Evolutionary conservation across 306 rosid genomes (phyloP).

Genomic region (Corylus avellana): DNA sequence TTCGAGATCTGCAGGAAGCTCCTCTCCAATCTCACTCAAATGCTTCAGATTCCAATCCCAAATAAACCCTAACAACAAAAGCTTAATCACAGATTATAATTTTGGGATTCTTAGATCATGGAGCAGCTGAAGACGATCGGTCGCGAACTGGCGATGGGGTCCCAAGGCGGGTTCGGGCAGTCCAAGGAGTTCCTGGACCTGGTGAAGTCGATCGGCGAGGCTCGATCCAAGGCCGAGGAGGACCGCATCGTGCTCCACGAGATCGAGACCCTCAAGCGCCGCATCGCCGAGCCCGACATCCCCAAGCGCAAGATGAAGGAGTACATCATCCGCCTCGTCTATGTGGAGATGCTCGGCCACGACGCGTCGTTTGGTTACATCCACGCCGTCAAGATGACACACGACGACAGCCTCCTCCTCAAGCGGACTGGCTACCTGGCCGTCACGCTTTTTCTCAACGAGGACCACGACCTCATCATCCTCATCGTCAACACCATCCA

Average conservation of each 20-base stretch:
- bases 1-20: not conserved
- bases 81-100: not conserved
- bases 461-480: conserved; percentile 85
- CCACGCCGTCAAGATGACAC: conserved; percentile 98
- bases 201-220: conserved; percentile 92
- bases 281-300: conserved; percentile 76
- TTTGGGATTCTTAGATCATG: conserved; percentile 32
- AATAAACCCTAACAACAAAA: not conserved
- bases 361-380: conserved; percentile 91
- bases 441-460: conserved; percentile 80
- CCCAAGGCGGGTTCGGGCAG: conserved; percentile 95
- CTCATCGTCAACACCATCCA: conserved; percentile 94
- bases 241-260: conserved; percentile 87
- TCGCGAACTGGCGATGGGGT: conserved; percentile 95
- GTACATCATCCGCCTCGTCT: conserved; percentile 81
- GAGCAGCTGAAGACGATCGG: conserved; percentile 93
- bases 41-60: not conserved
- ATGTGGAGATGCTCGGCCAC: conserved; percentile 94
- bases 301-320: conserved; percentile 98
- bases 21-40: not conserved
- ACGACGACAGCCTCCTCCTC: conserved; percentile 64
- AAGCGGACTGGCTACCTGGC: conserved; percentile 96
- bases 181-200: conserved; percentile 91
- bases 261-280: conserved; percentile 90
- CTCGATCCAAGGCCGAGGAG: conserved; percentile 96